Evolutionary conservation across 1,139 yeast species (phyloP), one percentile per base, ranked within the genome.

Genomic region (Williopsis jadinii): DNA sequence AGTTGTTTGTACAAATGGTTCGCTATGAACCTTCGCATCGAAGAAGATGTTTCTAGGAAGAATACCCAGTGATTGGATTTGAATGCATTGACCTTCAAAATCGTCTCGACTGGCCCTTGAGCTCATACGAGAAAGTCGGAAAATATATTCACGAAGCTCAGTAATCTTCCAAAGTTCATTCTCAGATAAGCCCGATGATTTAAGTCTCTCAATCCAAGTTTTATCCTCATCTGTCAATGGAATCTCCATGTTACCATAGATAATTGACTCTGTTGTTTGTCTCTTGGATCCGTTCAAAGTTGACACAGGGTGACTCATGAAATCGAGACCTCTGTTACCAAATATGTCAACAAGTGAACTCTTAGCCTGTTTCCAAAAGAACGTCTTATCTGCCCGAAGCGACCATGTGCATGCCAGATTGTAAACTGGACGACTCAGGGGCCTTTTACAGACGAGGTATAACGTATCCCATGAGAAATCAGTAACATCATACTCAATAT

Each of bases 131-230:
- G 84, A 77, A 3, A 82, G 77, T 45, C 80, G 75, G 51, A 66
- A 71, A 8, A 88, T 73, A 52, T 87, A 85, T 35, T 80, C 81
- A 43, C 90, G 68, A 40, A 87, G 56, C 9, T 75, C 74, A 31
- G 80, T 77, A 8, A 92, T 65, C 60, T 90, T 92, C 97, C 97
- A 90, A 19, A 86, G 56, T 40, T 88, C 95, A 11, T 68, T 71
- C 13, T 78, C 84, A 14, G 70, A 72, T 37, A 90, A 64, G 0
- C 97, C 97, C 13, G 84, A 69, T 2, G 81, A 70, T 41, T 77
- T 74, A 39, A 92, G 64, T 47, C 81, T 77, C 30, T 75, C 75
- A 15, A 87, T 64, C 88, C 95, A 87, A 35, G 75, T 74, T 48
- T 77, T 75, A 59, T 92, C 98, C 44, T 82, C 92, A 2, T 56